These are phyloP conservation scores for Exophiala sp. DNA, from an alignment of 2,329 filamentous ascomycete species.

Conservation along the genomic window DNA sequence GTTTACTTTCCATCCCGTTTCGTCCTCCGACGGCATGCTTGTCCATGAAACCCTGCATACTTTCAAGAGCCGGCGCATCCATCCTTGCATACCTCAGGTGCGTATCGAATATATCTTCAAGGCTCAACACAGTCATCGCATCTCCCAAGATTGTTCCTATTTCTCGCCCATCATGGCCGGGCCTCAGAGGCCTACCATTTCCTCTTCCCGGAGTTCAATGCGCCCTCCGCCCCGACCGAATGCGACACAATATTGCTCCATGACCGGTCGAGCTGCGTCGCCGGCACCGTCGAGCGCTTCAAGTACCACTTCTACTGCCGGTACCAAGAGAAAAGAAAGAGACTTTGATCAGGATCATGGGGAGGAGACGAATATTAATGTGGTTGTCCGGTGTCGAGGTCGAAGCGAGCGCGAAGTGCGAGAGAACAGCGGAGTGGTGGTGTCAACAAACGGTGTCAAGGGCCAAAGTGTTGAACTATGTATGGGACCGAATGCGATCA, in stretches of 20 bases:
- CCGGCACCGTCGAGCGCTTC: constrained; percentile 66
- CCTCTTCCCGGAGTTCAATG: constrained; percentile 45
- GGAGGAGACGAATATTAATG: constrained; percentile 94
- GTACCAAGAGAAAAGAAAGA: constrained; percentile 77
- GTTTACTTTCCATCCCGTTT: constrained; percentile 4
- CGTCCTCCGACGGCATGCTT: not conserved
- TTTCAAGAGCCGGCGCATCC: not conserved
- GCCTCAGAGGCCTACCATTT: constrained; percentile 46
- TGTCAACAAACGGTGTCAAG: constrained; percentile 80
- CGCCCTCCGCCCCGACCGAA: constrained; percentile 46
- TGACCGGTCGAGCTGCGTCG: constrained; percentile 54
- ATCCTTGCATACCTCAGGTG: not conserved
- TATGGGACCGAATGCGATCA: constrained; percentile 87
- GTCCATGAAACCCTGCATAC: not conserved
- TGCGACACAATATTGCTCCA: constrained; percentile 43
- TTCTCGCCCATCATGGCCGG: constrained; percentile 46
- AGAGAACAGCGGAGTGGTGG: constrained; percentile 91
- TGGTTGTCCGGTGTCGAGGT: constrained; percentile 89
- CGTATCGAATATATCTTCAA: not conserved
- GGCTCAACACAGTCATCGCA: not conserved
- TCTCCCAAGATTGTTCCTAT: not conserved
- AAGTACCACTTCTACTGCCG: constrained; percentile 46
- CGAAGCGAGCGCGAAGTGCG: constrained; percentile 86
- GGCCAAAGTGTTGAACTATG: constrained; percentile 77
- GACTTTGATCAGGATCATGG: constrained; percentile 66